phyloP scores from a whole-genome alignment of 371 early-diverging fungal genomes.

The Mortierella sp. region DNA sequence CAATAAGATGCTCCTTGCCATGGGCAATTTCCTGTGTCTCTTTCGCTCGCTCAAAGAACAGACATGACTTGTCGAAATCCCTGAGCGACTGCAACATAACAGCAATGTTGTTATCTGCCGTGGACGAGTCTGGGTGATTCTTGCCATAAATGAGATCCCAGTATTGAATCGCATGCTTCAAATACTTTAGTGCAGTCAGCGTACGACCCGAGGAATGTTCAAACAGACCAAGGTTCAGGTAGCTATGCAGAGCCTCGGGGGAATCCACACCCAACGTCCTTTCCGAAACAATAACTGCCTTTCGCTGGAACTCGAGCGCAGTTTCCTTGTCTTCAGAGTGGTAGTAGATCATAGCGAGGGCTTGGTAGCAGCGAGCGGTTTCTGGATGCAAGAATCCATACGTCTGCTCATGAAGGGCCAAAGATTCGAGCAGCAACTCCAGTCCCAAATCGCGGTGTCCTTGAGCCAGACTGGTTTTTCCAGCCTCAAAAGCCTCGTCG shows the following conservation, averaged over 20 bases:
- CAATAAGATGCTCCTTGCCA: conserved; percentile 79
- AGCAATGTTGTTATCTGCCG: conserved; percentile 86
- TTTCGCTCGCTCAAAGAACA: conserved; percentile 81
- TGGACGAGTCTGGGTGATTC: conserved; percentile 87
- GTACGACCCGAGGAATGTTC: conserved; percentile 85
- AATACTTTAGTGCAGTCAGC: conserved; percentile 78
- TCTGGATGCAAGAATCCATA: conserved; percentile 92
- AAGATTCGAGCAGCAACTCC: conserved; percentile 85
- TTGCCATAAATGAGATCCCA: conserved; percentile 84
- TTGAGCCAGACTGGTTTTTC: conserved; percentile 82
- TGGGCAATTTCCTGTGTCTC: conserved; percentile 75
- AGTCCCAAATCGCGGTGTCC: conserved; percentile 82
- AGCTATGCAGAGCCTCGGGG: conserved; percentile 90
- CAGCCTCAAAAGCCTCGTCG: conserved; percentile 91
- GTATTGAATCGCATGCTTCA: conserved; percentile 83
- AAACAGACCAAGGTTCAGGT: conserved; percentile 83
- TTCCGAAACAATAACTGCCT: conserved; percentile 88
- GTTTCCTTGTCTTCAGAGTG: conserved; percentile 79
- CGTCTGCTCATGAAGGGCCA: conserved; percentile 90
- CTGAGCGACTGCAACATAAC: conserved; percentile 85
- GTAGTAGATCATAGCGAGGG: conserved; percentile 89
- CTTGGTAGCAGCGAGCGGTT: conserved; percentile 85
- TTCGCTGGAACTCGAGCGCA: conserved; percentile 84
- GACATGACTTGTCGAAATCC: conserved; percentile 69
- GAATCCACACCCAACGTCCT: conserved; percentile 88